phyloP scores from a whole-genome alignment of 2,329 filamentous ascomycete species.

The Coniosporium tulheliwenetii region DNA sequence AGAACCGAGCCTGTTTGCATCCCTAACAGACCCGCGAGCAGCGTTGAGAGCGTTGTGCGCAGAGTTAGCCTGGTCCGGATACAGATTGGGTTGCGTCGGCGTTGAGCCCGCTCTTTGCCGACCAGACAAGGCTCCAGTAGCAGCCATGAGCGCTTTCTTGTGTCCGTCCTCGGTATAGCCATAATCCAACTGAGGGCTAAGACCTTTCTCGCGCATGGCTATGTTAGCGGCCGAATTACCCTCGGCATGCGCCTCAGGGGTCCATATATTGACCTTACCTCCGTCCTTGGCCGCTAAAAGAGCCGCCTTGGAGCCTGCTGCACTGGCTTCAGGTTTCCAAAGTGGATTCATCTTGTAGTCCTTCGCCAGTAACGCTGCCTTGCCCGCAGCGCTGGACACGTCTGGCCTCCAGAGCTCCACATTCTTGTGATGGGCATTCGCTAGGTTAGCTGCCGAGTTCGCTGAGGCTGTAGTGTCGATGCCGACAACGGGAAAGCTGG shows the following conservation, averaged over 20 bases:
- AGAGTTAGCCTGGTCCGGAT: slow-evolving; percentile 45
- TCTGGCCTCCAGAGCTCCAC: slow-evolving; percentile 52
- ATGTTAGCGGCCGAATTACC: slow-evolving; percentile 57
- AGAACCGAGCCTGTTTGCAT: slow-evolving; percentile 24
- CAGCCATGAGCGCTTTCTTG: slow-evolving; percentile 56
- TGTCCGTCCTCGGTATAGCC: slow-evolving; percentile 35
- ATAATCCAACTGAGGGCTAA: slow-evolving; percentile 29
- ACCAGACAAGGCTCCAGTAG: slow-evolving; percentile 57
- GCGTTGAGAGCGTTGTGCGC: slow-evolving; percentile 55
- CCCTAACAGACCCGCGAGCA: slow-evolving; percentile 34
- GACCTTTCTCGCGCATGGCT: slow-evolving; percentile 41
- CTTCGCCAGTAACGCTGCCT: slow-evolving; percentile 42
- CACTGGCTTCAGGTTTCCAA: slow-evolving; percentile 48
- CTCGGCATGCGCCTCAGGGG: slow-evolving; percentile 29
- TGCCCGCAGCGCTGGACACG: slow-evolving; percentile 42
- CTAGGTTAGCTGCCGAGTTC: slow-evolving; percentile 57
- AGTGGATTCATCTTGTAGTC: slow-evolving; percentile 45
- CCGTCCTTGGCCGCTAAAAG: slow-evolving; percentile 44
- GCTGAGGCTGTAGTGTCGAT: slow-evolving; percentile 45
- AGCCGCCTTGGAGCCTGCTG: slow-evolving; percentile 60
- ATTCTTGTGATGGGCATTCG: slow-evolving; percentile 53
- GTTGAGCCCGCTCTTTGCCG: slow-evolving; percentile 51
- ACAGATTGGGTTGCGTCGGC: slow-evolving; percentile 25
- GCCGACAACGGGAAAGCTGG: slow-evolving; percentile 56
- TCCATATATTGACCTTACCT: slow-evolving; percentile 35